Conservation (phyloP, 2,329 filamentous ascomycete species). For the Alternaria brassicae region DNA sequence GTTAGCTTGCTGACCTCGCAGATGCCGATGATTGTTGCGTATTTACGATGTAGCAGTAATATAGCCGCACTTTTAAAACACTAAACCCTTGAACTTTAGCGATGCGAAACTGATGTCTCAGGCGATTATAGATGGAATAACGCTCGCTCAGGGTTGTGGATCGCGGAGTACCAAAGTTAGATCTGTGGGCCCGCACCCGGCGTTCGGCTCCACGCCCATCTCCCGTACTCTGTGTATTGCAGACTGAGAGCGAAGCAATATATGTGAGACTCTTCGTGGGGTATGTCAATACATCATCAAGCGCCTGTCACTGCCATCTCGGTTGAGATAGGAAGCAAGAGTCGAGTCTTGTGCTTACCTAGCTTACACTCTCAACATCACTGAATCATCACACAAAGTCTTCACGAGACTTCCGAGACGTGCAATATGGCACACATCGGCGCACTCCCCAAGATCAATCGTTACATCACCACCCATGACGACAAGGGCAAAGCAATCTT, state of each 20-base stretch:
- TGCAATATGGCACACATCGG: conserved; percentile 43
- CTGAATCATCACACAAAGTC: neutral
- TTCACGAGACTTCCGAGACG: neutral
- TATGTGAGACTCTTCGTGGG: conserved; percentile 1
- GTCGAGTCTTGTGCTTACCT: neutral
- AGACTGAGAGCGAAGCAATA: neutral
- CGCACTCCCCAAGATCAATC: conserved; percentile 42
- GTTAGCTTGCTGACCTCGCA: neutral
- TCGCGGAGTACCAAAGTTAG: conserved; percentile 21
- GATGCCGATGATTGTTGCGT: neutral
- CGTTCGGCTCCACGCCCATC: conserved; percentile 32
- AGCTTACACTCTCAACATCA: neutral
- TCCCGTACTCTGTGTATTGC: conserved; percentile 23
- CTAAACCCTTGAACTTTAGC: neutral
- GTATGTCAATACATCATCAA: neutral
- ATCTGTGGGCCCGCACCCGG: conserved; percentile 21
- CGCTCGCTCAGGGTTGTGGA: conserved; percentile 12
- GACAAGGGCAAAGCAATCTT: conserved; percentile 48
- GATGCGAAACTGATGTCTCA: neutral
- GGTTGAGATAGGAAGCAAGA: neutral
- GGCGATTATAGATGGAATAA: neutral
- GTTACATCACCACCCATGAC: conserved; percentile 50
- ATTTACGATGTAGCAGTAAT: neutral
- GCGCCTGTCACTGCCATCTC: neutral
- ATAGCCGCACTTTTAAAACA: neutral